Conservation (phyloP, 352 stramenopile genomes). For the Phytophthora tubulina region DNA sequence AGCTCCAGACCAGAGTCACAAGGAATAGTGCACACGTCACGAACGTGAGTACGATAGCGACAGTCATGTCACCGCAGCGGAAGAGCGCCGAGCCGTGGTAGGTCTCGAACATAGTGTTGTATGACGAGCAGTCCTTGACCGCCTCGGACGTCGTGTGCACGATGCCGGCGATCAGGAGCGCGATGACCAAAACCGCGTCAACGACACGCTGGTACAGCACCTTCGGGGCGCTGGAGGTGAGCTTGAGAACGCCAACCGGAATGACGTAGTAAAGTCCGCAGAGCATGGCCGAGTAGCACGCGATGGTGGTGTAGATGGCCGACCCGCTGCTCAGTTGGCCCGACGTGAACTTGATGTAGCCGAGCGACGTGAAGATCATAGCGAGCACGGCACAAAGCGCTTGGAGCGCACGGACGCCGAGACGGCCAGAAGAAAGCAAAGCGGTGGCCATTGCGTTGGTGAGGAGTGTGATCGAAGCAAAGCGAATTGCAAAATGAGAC, state of each 20-base stretch:
- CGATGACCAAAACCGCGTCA: conserved; percentile 36
- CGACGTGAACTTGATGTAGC: conserved; percentile 53
- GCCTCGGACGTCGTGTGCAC: conserved; percentile 43
- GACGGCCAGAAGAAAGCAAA: conserved; percentile 28
- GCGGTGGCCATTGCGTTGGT: conserved; percentile 20
- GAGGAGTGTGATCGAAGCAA: conserved; percentile 27
- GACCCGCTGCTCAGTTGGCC: conserved; percentile 50
- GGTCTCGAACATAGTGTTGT: conserved; percentile 54
- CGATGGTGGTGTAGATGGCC: conserved; percentile 50
- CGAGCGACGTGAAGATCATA: conserved; percentile 60
- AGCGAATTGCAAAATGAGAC: conserved; percentile 37
- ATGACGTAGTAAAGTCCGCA: conserved; percentile 52
- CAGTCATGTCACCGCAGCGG: conserved; percentile 54
- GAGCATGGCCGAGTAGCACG: conserved; percentile 54
- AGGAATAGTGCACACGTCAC: conserved; percentile 49
- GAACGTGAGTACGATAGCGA: conserved; percentile 52
- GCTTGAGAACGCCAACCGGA: conserved; percentile 35
- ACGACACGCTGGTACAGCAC: conserved; percentile 47
- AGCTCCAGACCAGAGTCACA: conserved; percentile 46
- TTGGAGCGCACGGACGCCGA: conserved; percentile 45
- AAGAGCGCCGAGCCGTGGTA: conserved; percentile 56
- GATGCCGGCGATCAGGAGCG: conserved; percentile 48
- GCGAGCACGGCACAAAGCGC: conserved; percentile 36
- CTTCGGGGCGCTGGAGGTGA: conserved; percentile 31
- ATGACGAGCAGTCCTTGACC: conserved; percentile 48